Evolutionary conservation across 2,329 filamentous ascomycete genomes (phyloP), one percentile per base, ranked within the genome.

Genomic region (Aschersonia sp.): DNA sequence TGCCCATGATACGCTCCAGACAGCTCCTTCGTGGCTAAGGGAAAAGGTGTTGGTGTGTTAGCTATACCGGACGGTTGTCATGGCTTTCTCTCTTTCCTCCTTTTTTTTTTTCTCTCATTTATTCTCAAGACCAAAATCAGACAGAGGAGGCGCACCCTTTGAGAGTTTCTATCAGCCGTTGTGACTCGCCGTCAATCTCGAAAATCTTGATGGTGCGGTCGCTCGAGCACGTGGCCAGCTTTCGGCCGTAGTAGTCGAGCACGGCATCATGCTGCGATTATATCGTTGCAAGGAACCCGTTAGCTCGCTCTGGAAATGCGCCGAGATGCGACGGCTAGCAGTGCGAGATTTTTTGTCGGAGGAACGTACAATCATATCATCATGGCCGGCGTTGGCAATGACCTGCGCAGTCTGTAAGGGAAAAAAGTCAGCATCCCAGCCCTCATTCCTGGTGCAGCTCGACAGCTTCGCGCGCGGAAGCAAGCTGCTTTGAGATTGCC

Each of bases 131-230:
- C 22, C 22, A 22, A 22, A 22, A 22, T 22, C 22, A 22, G 4
- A 22, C 22, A 22, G 22, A 22, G 22, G 22, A 76, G 29, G 37
- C 47, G 47, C 45, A 94, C 87, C 90, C 90, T 70, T 94, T 95
- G 55, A 98, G 72, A 30, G 92, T 98, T 70, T 97, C 90, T 35
- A 87, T 78, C 57, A 97, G 71, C 54, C 86, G 79, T 68, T 98
- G 90, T 56, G 83, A 78, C 58, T 97, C 89, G 60, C 88, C 87
- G 60, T 97, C 90, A 48, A 98, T 84, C 68, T 98, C 92, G 63
- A 96, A 98, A 63, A 98, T 97, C 73, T 97, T 97, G 73, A 98
- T 94, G 44, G 90, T 97, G 64, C 92, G 89, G 70, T 98, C 92
- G 55, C 90, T 96, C 37, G 89, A 96, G 69, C 92, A 97, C 55